Base-by-base conservation (phyloP, 2,329 filamentous ascomycete species). In the Paraphaeosphaeria sporulosa region DNA sequence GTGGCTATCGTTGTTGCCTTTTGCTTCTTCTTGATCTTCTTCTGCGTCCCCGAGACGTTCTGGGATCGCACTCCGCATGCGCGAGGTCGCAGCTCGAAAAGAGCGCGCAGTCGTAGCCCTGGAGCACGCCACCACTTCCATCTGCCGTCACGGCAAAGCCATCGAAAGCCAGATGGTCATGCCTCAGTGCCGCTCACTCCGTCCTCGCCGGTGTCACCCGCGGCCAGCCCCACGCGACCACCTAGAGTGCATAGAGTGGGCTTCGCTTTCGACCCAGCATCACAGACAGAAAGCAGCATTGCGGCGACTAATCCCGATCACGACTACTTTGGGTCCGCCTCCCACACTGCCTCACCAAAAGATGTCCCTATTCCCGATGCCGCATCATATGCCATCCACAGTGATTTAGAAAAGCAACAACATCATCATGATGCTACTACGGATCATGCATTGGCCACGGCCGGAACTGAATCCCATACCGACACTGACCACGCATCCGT, bases 11-110 rank as follows among this genome's bases (percentile, higher is more conserved):
- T 96, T 10, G 90, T 93, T 36, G 92, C 84, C 0, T 86, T 92
- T 50, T 89, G 88, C 61, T 85, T 89, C 40, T 75, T 87, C 21
- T 80, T 96, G 2, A 83, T 98, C 1, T 97, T 96, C 75, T 83
- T 97, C 60, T 96, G 97, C 69, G 92, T 97, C 0, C 94, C 94
- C 0, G 94, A 98, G 79, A 97, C 93, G 0, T 97, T 97, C 67
- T 98, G 94, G 94, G 93, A 97, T 76, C 85, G 94, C 50, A 90
- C 90, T 2, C 93, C 94, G 9, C 79, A 80, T 32, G 81, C 84
- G 34, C 75, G 80, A 48, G 64, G 58, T 52, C 59, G 71, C 79
- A 79, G 61, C 62, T 72, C 63, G 55, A 74, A 64, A 53, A 65
- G 64, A 30, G 67, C 64, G 15, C 65, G 69, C 40, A 75, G 72